Conservation (phyloP, 108 stramenopile species). For the Pseudonitzschia delicatissima region DNA sequence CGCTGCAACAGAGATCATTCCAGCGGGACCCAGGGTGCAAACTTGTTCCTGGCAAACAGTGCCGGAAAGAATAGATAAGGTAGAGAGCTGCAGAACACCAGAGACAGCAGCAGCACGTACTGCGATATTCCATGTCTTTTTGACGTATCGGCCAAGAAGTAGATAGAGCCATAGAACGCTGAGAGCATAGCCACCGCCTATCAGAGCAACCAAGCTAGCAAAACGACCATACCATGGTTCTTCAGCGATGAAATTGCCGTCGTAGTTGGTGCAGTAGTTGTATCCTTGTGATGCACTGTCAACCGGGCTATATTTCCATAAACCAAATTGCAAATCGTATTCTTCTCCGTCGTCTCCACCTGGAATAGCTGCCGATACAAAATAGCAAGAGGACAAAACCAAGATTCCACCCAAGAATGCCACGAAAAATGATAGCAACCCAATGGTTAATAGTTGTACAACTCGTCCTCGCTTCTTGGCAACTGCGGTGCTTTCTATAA, state of each 20-base stretch:
- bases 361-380: conserved; percentile 32
- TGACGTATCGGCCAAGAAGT: conserved; percentile 33
- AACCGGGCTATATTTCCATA: conserved; percentile 53
- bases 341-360: conserved; percentile 25
- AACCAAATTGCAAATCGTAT: conserved; percentile 49
- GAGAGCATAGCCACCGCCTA: conserved; percentile 29
- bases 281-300: conserved; percentile 47
- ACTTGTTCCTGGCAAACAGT: conserved; percentile 24
- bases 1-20: conserved; percentile 17
- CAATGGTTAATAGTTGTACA: conserved; percentile 44
- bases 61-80: conserved; percentile 33
- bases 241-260: conserved; percentile 23
- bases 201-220: conserved; percentile 22
- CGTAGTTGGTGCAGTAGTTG: conserved; percentile 44
- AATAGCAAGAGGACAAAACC: conserved; percentile 42
- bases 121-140: conserved; percentile 34
- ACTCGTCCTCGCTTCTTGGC: conserved; percentile 39
- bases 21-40: conserved; percentile 43
- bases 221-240: conserved; percentile 33
- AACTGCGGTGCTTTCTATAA: conserved; percentile 27
- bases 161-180: conserved; percentile 49
- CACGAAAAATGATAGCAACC: conserved; percentile 32
- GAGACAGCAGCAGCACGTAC: conserved; percentile 28
- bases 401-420: conserved; percentile 42
- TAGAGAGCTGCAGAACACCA: conserved; percentile 29